A percentile compares a stretch with the other conserved stretches of the same genome.
Conservation (phyloP, 768 basidiomycete genomes). For the Tremella fuciformis region DNA sequence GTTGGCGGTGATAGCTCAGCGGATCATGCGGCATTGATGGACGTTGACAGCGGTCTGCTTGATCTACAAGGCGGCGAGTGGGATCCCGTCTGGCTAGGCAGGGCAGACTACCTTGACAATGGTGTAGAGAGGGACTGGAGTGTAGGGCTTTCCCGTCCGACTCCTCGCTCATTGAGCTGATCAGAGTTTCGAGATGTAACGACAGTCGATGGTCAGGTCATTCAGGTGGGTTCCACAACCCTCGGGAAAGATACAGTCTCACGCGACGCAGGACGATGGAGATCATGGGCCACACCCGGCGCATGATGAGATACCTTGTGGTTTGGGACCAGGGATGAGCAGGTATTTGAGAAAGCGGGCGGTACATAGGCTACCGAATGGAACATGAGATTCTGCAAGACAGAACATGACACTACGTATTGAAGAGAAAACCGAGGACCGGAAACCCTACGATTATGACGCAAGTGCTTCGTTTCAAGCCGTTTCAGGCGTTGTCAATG, state of each 20-base stretch:
- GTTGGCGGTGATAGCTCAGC: too few relatives aligned
- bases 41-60: too few relatives aligned
- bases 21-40: too few relatives aligned
- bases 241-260: constrained; percentile 3
- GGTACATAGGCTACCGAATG: too few relatives aligned
- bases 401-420: too few relatives aligned
- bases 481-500: too few relatives aligned
- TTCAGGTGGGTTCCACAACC: constrained; percentile 31
- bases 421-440: too few relatives aligned
- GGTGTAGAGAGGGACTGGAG: constrained; percentile 52
- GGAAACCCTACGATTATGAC: too few relatives aligned
- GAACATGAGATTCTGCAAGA: too few relatives aligned
- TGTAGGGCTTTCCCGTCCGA: constrained; percentile 13
- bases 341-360: constrained; percentile 22
- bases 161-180: not conserved
- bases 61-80: constrained; percentile 36
- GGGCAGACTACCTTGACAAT: constrained; percentile 48
- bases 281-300: constrained; percentile 31
- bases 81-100: constrained; percentile 45
- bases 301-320: constrained; percentile 38
- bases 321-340: constrained; percentile 42
- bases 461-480: too few relatives aligned
- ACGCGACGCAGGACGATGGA: constrained; percentile 40
- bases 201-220: constrained; percentile 44
- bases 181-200: constrained; percentile 1